Conservation (phyloP, 2,329 filamentous ascomycete genomes). For the Arthrinium phaeospermum region DNA sequence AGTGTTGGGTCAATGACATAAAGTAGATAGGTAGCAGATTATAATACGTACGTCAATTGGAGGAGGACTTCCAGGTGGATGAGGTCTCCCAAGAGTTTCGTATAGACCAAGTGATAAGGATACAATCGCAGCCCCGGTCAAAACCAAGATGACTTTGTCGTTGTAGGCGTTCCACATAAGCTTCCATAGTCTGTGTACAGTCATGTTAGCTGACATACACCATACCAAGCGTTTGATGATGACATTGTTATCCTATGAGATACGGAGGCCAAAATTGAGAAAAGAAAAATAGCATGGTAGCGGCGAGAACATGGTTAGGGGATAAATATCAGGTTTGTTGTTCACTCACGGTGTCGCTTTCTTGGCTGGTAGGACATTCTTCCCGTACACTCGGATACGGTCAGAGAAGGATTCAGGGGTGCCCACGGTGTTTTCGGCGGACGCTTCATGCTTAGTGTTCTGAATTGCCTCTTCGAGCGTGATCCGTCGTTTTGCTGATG, state of each 20-base stretch:
- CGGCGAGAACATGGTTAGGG: not conserved
- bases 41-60: constrained; percentile 36
- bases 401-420: constrained; percentile 47
- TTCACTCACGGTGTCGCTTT: constrained; percentile 54
- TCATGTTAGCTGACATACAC: not conserved
- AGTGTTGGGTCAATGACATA: not conserved
- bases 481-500: constrained; percentile 36
- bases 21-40: no score
- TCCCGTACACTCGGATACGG: constrained; percentile 63
- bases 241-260: not conserved
- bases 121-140: constrained; percentile 71
- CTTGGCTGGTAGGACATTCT: constrained; percentile 65
- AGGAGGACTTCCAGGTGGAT: constrained; percentile 27
- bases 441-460: constrained; percentile 29
- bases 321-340: not conserved
- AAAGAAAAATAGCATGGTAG: not conserved
- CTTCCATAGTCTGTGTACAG: constrained; percentile 48
- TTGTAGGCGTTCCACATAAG: constrained; percentile 75
- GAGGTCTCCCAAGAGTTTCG: constrained; percentile 60
- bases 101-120: constrained; percentile 75
- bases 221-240: not conserved
- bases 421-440: constrained; percentile 25
- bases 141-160: constrained; percentile 74
- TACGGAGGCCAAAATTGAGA: not conserved
- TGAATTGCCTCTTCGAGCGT: constrained; percentile 39